Evolutionary conservation across 805 yeast genomes (phyloP).

Genomic region (Metschnikowia colocasiae): DNA sequence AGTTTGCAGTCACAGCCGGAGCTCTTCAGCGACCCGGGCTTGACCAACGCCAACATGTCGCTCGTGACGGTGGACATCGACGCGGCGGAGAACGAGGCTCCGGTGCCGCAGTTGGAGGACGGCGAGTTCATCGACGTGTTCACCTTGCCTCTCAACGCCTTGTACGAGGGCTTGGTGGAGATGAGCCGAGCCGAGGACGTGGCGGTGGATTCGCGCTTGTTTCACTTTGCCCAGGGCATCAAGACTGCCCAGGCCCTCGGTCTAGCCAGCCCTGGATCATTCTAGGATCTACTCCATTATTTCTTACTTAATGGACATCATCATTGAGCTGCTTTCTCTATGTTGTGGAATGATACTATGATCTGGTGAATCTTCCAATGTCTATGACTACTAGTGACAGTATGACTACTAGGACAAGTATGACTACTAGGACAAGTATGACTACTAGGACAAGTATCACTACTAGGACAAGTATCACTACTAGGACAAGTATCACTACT

Average conservation of each 20-base stretch:
- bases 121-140: slow-evolving; percentile 92
- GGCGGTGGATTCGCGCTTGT: slow-evolving; percentile 81
- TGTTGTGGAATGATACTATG: too few relatives aligned
- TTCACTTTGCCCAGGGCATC: slow-evolving; percentile 81
- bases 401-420: too few relatives aligned
- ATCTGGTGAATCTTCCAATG: too few relatives aligned
- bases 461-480: too few relatives aligned
- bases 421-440: too few relatives aligned
- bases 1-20: slow-evolving; percentile 20
- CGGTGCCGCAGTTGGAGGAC: slow-evolving; percentile 76
- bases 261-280: too few relatives aligned
- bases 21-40: slow-evolving; percentile 75
- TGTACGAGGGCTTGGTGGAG: slow-evolving; percentile 51
- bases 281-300: too few relatives aligned
- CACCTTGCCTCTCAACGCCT: slow-evolving; percentile 56
- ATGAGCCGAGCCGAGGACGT: slow-evolving; percentile 61
- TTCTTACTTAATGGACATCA: too few relatives aligned
- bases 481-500: too few relatives aligned
- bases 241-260: slow-evolving; percentile 40
- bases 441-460: too few relatives aligned
- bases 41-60: slow-evolving; percentile 82
- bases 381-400: too few relatives aligned
- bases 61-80: slow-evolving; percentile 79
- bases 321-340: too few relatives aligned
- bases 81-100: slow-evolving; percentile 61